phyloP scores from a whole-genome alignment of 169 alveolate species.

The Perkinsus olseni region DNA sequence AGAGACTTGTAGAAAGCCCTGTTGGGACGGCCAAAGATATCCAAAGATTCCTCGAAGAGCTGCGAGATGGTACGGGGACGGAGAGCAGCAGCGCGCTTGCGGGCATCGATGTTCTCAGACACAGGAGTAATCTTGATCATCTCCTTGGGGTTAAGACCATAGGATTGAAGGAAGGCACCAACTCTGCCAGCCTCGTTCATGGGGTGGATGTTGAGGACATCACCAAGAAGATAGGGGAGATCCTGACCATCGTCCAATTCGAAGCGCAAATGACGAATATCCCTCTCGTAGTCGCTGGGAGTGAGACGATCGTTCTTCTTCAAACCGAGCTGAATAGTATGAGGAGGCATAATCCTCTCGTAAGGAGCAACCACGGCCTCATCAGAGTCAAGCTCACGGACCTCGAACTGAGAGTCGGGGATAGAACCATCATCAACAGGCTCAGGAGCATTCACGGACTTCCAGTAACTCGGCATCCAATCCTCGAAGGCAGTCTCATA shows the following conservation, averaged over 20 bases:
- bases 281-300: constrained; percentile 22
- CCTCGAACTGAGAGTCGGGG: constrained; percentile 2
- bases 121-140: neutral
- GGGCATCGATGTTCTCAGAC: neutral
- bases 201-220: constrained; percentile 30
- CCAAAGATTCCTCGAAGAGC: constrained; percentile 28
- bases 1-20: constrained; percentile 25
- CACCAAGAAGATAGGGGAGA: constrained; percentile 22
- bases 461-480: constrained; percentile 39
- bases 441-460: constrained; percentile 28
- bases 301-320: constrained; percentile 26
- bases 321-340: constrained; percentile 16
- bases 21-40: constrained; percentile 35
- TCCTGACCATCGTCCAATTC: constrained; percentile 11
- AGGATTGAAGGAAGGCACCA: neutral
- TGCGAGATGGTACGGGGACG: constrained; percentile 25
- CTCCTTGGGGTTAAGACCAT: neutral
- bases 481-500: constrained; percentile 41
- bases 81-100: constrained; percentile 11
- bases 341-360: constrained; percentile 28
- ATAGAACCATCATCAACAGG: constrained; percentile 14
- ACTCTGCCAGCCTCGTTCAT: constrained; percentile 14
- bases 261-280: constrained; percentile 30
- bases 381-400: constrained; percentile 5
- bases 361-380: constrained; percentile 22